phyloP scores from a whole-genome alignment of 2,329 filamentous ascomycete species.

The Phialophora verrucosa region DNA sequence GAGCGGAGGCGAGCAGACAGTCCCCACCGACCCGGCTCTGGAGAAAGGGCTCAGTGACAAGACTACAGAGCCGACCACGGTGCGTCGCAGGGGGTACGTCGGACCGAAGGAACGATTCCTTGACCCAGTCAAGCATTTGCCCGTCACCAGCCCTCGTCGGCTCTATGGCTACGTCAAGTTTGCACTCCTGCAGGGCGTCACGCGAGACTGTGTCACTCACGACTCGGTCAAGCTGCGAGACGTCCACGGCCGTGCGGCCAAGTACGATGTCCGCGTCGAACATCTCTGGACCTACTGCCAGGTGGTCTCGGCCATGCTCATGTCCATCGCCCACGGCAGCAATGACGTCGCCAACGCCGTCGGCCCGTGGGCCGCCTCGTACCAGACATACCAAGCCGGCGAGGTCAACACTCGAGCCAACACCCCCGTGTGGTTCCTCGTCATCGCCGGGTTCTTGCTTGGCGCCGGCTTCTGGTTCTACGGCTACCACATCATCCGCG shows the following conservation, averaged over 20 bases:
- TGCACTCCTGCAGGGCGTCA: constrained; percentile 20
- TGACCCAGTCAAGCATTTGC: constrained; percentile 25
- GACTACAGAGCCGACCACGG: neutral
- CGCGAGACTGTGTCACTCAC: constrained; percentile 13
- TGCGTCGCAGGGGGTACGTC: constrained; percentile 8
- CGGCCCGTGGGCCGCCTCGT: constrained; percentile 72
- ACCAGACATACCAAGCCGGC: constrained; percentile 69
- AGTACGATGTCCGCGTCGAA: constrained; percentile 73
- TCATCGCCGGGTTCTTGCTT: constrained; percentile 66
- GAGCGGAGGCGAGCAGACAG: neutral
- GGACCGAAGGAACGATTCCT: constrained; percentile 26
- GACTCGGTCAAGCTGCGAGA: constrained; percentile 8
- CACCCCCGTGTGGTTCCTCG: constrained; percentile 77
- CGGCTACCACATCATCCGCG: constrained; percentile 83
- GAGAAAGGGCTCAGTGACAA: neutral
- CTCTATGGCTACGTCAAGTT: constrained; percentile 25
- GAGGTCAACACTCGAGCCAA: constrained; percentile 65
- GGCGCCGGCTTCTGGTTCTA: constrained; percentile 73
- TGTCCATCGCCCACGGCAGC: constrained; percentile 67
- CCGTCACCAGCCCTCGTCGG: constrained; percentile 24
- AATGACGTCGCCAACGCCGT: constrained; percentile 77
- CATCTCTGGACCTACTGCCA: constrained; percentile 62
- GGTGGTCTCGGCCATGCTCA: constrained; percentile 57
- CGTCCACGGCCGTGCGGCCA: constrained; percentile 60
- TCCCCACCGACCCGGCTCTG: neutral